A percentile compares a stretch with the other conserved stretches of the same genome.
Conservation (phyloP, 2,329 filamentous ascomycete genomes). For the Pestalotiopsis fici region DNA sequence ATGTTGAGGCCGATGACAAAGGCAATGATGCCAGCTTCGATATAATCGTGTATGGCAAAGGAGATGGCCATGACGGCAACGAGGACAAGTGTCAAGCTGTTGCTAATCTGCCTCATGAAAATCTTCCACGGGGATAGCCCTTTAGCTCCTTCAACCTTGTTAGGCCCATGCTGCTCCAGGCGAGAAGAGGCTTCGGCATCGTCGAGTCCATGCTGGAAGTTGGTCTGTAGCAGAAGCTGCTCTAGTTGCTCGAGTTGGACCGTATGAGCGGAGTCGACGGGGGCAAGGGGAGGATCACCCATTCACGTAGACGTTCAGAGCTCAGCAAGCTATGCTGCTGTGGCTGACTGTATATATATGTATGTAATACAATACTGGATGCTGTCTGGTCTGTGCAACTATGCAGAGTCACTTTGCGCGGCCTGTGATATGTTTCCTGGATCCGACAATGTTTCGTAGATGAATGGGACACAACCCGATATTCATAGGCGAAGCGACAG, state of each 20-base stretch:
- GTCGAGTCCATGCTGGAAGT: slow-evolving; percentile 61
- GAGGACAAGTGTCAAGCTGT: slow-evolving; percentile 74
- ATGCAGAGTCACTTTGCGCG: neutral
- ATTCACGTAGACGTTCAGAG: slow-evolving; percentile 26
- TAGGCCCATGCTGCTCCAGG: slow-evolving; percentile 66
- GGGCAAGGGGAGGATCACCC: slow-evolving; percentile 23
- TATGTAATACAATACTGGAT: neutral
- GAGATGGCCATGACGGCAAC: slow-evolving; percentile 73
- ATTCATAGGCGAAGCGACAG: neutral
- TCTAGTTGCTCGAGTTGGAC: slow-evolving; percentile 29
- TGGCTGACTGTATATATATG: neutral
- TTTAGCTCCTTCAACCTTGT: slow-evolving; percentile 71
- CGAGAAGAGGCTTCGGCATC: slow-evolving; percentile 64
- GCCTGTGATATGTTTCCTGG: neutral
- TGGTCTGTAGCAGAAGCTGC: slow-evolving; percentile 37
- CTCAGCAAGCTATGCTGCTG: slow-evolving; percentile 15
- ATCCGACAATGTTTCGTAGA: neutral
- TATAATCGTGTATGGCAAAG: slow-evolving; percentile 65
- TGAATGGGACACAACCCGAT: neutral
- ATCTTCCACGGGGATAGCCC: slow-evolving; percentile 74
- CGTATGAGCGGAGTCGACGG: slow-evolving; percentile 24
- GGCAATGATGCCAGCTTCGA: slow-evolving; percentile 64
- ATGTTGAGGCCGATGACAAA: slow-evolving; percentile 70
- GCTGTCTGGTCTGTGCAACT: neutral
- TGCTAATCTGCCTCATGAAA: slow-evolving; percentile 75